Base-by-base conservation (phyloP, 129 eudicot genomes). In the Chrysanthemum lavandulifolium region DNA sequence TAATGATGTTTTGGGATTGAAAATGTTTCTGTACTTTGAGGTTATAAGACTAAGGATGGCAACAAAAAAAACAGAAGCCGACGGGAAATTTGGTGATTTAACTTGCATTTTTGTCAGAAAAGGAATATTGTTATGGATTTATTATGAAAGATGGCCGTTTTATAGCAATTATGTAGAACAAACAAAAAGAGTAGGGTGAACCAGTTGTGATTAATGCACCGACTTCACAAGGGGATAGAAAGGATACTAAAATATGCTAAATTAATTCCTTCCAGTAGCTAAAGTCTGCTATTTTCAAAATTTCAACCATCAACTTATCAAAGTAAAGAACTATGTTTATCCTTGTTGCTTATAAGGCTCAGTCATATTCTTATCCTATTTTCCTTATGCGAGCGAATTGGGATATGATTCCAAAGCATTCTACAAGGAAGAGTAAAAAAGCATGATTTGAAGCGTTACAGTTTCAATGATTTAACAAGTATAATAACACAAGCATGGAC, bases 401-500 rank as follows among this genome's bases (percentile, higher is more conserved):
- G 47, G 47, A 40, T 40, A 40, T 40, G 47, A 40, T 40, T 10
- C 47, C 2, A 6, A 40, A 40, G 47, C 47, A 40, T 40, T 1
- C 47, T 40, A 6, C 10, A 40, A 40, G 2, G 10, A 40, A 40
- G 47, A 40, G 10, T 40, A 8, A 40, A 40, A 40, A 40, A 40
- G 9, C 47, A 40, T 40, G 47, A 40, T 40, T 40, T 40, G 47
- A 59, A 23, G 49, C 63, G 48, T 29, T 49, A 31, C n/a, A 29
- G 5, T 61, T n/a, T 49, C 0, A 14, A 31, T 63, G 67, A 36
- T 76, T 27, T 48, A 19, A 62, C 66, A 13, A 48, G 68, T 3
- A 73, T 40, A 11, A 18, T 48, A 67, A 43, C n/a, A 61, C 63
- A 57, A 83, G 69, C 10, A 51, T 36, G 58, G 68, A 48, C 76